Evolutionary conservation across 225 moss, liverwort and hornwort species (phyloP), one percentile per base, ranked within the genome.

Genomic region (Polytrichum formosum): DNA sequence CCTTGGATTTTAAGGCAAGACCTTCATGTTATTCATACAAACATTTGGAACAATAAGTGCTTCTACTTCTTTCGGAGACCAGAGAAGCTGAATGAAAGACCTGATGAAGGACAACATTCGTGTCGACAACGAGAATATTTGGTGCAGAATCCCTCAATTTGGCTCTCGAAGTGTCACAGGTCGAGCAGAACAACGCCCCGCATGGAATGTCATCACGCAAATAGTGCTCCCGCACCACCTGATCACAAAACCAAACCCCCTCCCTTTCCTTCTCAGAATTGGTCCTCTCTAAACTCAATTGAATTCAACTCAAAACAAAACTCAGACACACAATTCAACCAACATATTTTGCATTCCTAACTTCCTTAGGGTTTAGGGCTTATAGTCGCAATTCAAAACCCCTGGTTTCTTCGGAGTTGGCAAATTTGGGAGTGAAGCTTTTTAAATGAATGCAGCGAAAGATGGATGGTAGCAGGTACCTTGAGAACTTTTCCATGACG

Each of bases 71-170:
- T 46, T 46, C 46, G 46, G 16, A 13, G 46, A 46, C 46, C 46
- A 16, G 6, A 6, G 22, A 9, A 58, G 58, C 7, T n/a, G 58
- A 21, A 20, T 58, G 58, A 22, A 33, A 67, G 63, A 95, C 95
- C 93, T 96, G 96, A 82, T 94, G 97, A 37, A 98, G 92, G 37
- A 91, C 97, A 77, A 98, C 92, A 80, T 98, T 98, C 2, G 97
- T 94, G 71, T 98, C 97, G 58, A 92, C 86, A 69, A 98, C 81
- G 61, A 88, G 71, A 26, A 98, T 85, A 58, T 88, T 88, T 62
- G 74, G 70, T 60, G 91, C 81, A 20, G 74, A 68, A 55, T 90
- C 74, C 72, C 91, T 83, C 69, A 98, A 74, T 53, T 83, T 84
- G 64, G 97, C 88, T 70, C 79, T 84, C 18, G 90, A 72, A 70